These are phyloP conservation scores for Scedosporium dehoogii DNA, from an alignment of 2,329 filamentous ascomycete genomes.

Conservation along the genomic window DNA sequence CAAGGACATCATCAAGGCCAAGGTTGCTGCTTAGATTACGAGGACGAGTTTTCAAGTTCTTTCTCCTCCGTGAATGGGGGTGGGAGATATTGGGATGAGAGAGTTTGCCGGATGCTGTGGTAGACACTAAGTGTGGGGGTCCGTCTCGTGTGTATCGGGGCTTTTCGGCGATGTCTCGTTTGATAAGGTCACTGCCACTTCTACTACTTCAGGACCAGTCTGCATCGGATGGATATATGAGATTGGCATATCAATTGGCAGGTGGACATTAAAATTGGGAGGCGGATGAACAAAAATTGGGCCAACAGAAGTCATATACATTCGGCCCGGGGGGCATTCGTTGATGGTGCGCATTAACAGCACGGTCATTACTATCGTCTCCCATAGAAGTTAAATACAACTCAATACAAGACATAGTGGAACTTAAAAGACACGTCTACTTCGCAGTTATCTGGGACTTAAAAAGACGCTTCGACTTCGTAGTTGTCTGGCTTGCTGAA, in stretches of 20 bases:
- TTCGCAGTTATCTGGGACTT: no score
- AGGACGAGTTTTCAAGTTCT: not conserved
- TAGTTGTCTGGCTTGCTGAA: no score
- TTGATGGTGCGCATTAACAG: not conserved
- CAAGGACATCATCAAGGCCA: slow-evolving; percentile 83
- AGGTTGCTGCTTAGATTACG: slow-evolving; percentile 51
- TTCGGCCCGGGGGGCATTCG: not conserved
- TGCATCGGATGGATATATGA: not conserved
- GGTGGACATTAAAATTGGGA: not conserved
- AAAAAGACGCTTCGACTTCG: no score
- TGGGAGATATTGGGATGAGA: not conserved
- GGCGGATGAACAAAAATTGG: not conserved
- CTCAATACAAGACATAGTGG: no score
- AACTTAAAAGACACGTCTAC: no score
- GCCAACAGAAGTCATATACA: not conserved
- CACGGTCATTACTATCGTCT: no score
- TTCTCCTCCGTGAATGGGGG: not conserved
- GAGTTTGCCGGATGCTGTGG: no score
- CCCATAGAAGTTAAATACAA: no score
- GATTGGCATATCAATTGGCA: not conserved
- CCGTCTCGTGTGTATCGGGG: no score
- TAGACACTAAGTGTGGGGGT: no score
- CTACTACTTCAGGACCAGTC: not conserved
- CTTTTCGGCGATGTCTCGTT: no score
- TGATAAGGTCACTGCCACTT: no score